phyloP scores from a whole-genome alignment of 768 basidiomycete genomes.

The Lactarius vividus region DNA sequence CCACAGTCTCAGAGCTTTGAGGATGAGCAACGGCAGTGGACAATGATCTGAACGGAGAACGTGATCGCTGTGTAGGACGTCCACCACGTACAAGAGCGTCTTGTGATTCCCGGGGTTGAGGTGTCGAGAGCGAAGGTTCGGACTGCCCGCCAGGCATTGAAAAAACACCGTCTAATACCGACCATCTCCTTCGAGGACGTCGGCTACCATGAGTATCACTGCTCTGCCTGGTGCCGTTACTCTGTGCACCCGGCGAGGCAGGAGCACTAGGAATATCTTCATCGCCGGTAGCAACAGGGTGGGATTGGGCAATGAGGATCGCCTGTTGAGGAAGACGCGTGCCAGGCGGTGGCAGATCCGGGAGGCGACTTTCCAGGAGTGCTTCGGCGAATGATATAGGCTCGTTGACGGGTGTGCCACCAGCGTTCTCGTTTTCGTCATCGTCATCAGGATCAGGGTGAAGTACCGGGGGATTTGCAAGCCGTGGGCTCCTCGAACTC shows the following conservation, averaged over 20 bases:
- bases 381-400: conserved; percentile 71
- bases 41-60: not conserved
- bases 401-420: conserved; percentile 42
- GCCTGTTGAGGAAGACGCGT: conserved; percentile 64
- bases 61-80: conserved; percentile 6
- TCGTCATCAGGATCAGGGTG: conserved; percentile 37
- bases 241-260: conserved; percentile 44
- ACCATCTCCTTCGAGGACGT: conserved; percentile 67
- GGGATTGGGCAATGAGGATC: conserved; percentile 54
- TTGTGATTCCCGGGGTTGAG: conserved; percentile 8
- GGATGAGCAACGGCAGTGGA: conserved; percentile 3
- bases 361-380: conserved; percentile 74
- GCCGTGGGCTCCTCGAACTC: conserved; percentile 19
- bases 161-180: conserved; percentile 55
- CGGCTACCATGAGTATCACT: conserved; percentile 32
- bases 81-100: conserved; percentile 2
- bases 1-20: not conserved
- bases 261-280: conserved; percentile 46
- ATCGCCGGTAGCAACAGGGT: conserved; percentile 39
- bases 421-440: conserved; percentile 22
- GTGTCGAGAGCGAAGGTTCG: not conserved
- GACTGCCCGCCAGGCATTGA: conserved; percentile 31
- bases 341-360: conserved; percentile 69
- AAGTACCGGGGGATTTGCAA: conserved; percentile 28
- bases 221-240: conserved; percentile 27